These are phyloP conservation scores for Xerocomus amazonicus DNA, from an alignment of 1,284 basidiomycete species.

Conservation along the genomic window DNA sequence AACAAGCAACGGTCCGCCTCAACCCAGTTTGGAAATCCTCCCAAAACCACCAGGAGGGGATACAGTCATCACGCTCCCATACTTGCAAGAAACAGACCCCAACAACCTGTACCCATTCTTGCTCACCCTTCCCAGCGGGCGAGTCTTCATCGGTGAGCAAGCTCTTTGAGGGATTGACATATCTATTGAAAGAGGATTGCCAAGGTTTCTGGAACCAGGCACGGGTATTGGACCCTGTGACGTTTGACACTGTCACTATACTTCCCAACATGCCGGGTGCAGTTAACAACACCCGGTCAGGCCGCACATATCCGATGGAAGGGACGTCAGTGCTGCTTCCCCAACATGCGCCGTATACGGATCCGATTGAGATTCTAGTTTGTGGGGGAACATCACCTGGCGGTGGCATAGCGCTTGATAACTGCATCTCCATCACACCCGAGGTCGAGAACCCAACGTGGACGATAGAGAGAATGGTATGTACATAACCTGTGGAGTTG, in stretches of 20 bases:
- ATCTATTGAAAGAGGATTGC: background rate
- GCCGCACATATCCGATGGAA: constrained; percentile 75
- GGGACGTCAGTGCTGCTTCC: constrained; percentile 70
- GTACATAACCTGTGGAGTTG: constrained; percentile 12
- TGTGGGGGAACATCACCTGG: constrained; percentile 72
- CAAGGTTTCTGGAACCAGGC: constrained; percentile 76
- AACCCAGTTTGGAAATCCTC: constrained; percentile 63
- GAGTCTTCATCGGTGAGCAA: constrained; percentile 59
- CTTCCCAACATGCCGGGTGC: constrained; percentile 72
- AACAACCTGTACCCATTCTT: constrained; percentile 77
- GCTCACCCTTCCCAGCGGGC: constrained; percentile 59
- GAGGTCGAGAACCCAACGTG: constrained; percentile 57
- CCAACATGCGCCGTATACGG: constrained; percentile 65
- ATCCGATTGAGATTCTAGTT: constrained; percentile 60
- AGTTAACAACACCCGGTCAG: constrained; percentile 66
- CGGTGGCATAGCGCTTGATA: constrained; percentile 57
- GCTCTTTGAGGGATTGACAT: background rate
- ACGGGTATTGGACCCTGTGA: constrained; percentile 61
- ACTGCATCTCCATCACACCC: constrained; percentile 64
- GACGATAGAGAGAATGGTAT: constrained; percentile 71
- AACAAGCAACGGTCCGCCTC: constrained; percentile 62
- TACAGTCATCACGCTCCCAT: constrained; percentile 43
- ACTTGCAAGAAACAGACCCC: constrained; percentile 59
- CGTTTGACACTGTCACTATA: constrained; percentile 54
- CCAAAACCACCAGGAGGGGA: constrained; percentile 43